A percentile compares a stretch with the other conserved stretches of the same genome.
Conservation (phyloP, 192 early-diverging fungal genomes). For the Entomortierella chlamydospora region DNA sequence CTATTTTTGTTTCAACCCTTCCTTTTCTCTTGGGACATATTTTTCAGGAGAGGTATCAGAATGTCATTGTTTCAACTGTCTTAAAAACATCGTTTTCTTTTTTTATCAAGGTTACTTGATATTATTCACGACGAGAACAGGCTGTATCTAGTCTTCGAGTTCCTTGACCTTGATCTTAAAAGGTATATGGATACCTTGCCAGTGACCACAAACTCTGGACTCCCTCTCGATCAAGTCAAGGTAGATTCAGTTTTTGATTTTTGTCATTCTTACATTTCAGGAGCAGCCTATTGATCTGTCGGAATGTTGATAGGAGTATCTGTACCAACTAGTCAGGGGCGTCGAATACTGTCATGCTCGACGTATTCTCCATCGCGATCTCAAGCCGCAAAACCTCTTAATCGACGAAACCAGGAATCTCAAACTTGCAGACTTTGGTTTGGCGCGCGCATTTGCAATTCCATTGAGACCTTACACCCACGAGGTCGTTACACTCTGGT, state of each 20-base stretch:
- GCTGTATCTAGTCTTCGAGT: constrained; percentile 97
- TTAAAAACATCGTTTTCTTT: not conserved
- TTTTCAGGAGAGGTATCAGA: constrained; percentile 9
- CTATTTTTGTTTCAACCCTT: constrained; percentile 5
- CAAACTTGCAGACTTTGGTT: constrained; percentile 97
- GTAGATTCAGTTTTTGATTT: not conserved
- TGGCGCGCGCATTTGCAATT: constrained; percentile 93
- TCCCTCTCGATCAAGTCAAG: constrained; percentile 51
- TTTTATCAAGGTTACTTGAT: constrained; percentile 78
- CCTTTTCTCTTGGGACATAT: not conserved
- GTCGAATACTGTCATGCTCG: constrained; percentile 91
- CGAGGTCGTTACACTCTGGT: constrained; percentile 97
- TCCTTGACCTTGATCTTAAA: constrained; percentile 82
- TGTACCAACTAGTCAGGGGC: constrained; percentile 92
- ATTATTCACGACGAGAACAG: constrained; percentile 88
- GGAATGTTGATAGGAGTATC: constrained; percentile 78
- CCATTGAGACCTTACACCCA: constrained; percentile 97
- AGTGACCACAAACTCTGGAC: constrained; percentile 28
- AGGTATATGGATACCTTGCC: constrained; percentile 53
- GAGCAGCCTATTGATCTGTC: not conserved
- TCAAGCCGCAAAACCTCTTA: constrained; percentile 98
- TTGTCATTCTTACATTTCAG: not conserved
- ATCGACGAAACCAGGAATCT: constrained; percentile 91
- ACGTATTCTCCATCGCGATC: constrained; percentile 95
- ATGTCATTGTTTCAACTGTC: not conserved